Evolutionary conservation across 192 early-diverging fungal genomes (phyloP).

Genomic region (Backusella luteola): DNA sequence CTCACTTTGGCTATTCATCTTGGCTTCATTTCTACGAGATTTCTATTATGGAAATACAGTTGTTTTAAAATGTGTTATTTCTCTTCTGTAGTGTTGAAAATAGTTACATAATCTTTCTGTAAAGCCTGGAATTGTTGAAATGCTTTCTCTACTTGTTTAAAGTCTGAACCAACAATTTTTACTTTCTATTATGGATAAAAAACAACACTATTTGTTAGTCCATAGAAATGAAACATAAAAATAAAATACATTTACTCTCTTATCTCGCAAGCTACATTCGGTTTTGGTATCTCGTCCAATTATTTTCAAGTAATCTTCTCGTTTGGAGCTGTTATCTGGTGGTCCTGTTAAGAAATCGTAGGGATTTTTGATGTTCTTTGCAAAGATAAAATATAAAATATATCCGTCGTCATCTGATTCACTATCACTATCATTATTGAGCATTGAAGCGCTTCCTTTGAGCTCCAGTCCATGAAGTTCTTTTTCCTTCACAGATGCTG

Average conservation of each 20-base stretch:
- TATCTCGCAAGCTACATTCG: constrained; percentile 7
- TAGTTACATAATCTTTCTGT: background rate
- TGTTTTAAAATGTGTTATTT: no score
- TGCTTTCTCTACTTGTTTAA: constrained; percentile 11
- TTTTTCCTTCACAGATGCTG: background rate
- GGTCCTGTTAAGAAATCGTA: background rate
- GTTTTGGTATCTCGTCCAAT: constrained; percentile 23
- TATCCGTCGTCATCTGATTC: background rate
- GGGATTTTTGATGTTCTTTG: constrained; percentile 23
- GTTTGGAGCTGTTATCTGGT: background rate
- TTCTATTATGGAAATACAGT: background rate
- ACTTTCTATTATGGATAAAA: constrained; percentile 2
- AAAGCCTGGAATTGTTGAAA: constrained; percentile 4
- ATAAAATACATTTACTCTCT: background rate
- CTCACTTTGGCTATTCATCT: background rate
- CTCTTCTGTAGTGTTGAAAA: background rate
- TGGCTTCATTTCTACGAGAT: constrained; percentile 10
- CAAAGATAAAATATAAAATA: constrained; percentile 10
- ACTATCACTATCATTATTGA: background rate
- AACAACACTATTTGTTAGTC: background rate
- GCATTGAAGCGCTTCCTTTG: background rate
- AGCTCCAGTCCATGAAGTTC: background rate
- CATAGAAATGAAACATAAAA: background rate
- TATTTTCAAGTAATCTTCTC: constrained; percentile 2
- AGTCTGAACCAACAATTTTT: constrained; percentile 4